Evolutionary conservation across 768 basidiomycete species (phyloP).

Genomic region (Leccinum truebloodii): DNA sequence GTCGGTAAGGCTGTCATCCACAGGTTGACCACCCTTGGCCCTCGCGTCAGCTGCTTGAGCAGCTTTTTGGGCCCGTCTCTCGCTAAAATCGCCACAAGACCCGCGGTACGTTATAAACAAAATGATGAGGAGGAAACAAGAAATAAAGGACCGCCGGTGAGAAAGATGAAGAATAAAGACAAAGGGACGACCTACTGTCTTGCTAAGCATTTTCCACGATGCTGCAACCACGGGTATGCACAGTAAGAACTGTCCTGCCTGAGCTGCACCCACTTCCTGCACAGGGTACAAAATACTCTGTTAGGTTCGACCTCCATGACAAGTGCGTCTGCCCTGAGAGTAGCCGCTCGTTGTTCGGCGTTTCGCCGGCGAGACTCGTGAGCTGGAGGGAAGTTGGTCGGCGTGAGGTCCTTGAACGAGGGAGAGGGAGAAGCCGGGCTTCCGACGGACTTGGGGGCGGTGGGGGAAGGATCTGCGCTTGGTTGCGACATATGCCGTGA

Average conservation of each 20-base stretch:
- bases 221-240: constrained; percentile 81
- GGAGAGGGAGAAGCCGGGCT: constrained; percentile 34
- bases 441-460: constrained; percentile 17
- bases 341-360: constrained; percentile 77
- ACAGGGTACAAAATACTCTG: constrained; percentile 71
- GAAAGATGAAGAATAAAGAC: not conserved
- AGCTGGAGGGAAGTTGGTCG: constrained; percentile 53
- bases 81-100: constrained; percentile 36
- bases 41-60: constrained; percentile 52
- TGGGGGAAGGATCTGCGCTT: constrained; percentile 7
- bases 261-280: constrained; percentile 82
- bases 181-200: constrained; percentile 52
- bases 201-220: constrained; percentile 73
- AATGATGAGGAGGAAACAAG: not conserved
- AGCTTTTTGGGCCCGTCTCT: constrained; percentile 56
- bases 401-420: constrained; percentile 59
- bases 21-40: constrained; percentile 33
- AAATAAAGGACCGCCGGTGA: constrained; percentile 13
- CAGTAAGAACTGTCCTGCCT: constrained; percentile 78
- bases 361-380: constrained; percentile 72
- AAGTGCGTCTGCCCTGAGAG: constrained; percentile 63
- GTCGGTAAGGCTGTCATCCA: constrained; percentile 32
- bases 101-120: constrained; percentile 2
- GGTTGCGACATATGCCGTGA: constrained; percentile 19
- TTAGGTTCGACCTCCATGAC: constrained; percentile 73